Evolutionary conservation across 257 asterid genomes (phyloP).

Genomic region (Plantago ovata): DNA sequence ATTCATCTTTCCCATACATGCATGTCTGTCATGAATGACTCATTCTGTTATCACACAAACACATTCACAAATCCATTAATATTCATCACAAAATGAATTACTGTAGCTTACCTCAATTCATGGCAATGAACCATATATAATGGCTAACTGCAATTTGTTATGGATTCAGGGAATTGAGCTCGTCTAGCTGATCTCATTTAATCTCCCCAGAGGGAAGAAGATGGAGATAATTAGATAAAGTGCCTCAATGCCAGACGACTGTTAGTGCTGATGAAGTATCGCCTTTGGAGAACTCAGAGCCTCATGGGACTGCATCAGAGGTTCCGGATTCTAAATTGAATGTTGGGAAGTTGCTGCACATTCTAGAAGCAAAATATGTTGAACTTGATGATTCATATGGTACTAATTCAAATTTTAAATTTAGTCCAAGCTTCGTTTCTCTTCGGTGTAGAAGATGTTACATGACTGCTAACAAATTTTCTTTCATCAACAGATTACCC

Average conservation of each 20-base stretch:
- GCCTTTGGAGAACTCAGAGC: slow-evolving; percentile 23
- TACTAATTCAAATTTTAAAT: slow-evolving; percentile 25
- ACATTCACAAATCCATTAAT: too few relatives aligned
- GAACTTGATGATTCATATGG: slow-evolving; percentile 52
- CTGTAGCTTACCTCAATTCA: too few relatives aligned
- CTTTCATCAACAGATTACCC: slow-evolving; percentile 48
- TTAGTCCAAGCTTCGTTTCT: neutral
- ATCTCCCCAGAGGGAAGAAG: slow-evolving; percentile 13
- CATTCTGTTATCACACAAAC: too few relatives aligned
- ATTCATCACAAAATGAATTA: too few relatives aligned
- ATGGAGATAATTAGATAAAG: slow-evolving; percentile 25
- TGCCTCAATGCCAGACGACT: neutral
- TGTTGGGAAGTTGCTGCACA: slow-evolving; percentile 42
- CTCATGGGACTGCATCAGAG: slow-evolving; percentile 18
- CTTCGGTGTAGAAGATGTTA: slow-evolving; percentile 1
- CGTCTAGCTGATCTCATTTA: slow-evolving; percentile 33
- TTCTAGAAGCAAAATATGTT: slow-evolving; percentile 45
- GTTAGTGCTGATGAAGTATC: slow-evolving; percentile 24
- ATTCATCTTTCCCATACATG: too few relatives aligned
- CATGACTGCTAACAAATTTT: too few relatives aligned
- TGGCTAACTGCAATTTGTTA: too few relatives aligned
- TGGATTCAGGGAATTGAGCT: slow-evolving; percentile 71
- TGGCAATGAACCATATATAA: too few relatives aligned
- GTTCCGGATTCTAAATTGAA: slow-evolving; percentile 33
- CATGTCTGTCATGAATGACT: too few relatives aligned